A percentile compares a stretch with the other conserved stretches of the same genome.
These are phyloP conservation scores for Henckelia pumila DNA, from an alignment of 257 asterid species.

Conservation along the genomic window DNA sequence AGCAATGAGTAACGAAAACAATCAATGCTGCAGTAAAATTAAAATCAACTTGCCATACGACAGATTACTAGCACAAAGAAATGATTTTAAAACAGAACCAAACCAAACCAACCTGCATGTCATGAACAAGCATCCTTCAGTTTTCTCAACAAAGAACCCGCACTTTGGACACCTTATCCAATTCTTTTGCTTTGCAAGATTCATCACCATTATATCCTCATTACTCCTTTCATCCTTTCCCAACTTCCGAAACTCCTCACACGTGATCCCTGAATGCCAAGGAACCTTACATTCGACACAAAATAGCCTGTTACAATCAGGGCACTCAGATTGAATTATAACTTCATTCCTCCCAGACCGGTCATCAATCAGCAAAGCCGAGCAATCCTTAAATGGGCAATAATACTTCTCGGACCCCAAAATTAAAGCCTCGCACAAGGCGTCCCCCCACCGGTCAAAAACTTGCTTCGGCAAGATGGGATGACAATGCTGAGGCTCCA, in stretches of 20 bases:
- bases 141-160: slow-evolving; percentile 47
- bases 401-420: slow-evolving; percentile 48
- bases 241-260: slow-evolving; percentile 46
- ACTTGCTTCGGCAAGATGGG: slow-evolving; percentile 52
- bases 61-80: neutral
- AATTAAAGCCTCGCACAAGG: slow-evolving; percentile 55
- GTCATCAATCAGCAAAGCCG: slow-evolving; percentile 51
- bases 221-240: slow-evolving; percentile 39
- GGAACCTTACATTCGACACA: slow-evolving; percentile 56
- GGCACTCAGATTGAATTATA: slow-evolving; percentile 45
- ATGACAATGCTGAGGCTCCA: slow-evolving; percentile 61
- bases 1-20: too few relatives aligned
- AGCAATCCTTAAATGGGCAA: slow-evolving; percentile 67
- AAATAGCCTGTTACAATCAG: slow-evolving; percentile 52
- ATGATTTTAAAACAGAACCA: neutral
- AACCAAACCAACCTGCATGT: slow-evolving; percentile 54
- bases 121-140: slow-evolving; percentile 57
- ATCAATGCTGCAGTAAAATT: too few relatives aligned
- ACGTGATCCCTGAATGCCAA: slow-evolving; percentile 51
- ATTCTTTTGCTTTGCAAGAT: slow-evolving; percentile 34
- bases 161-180: slow-evolving; percentile 70
- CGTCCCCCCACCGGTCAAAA: slow-evolving; percentile 79
- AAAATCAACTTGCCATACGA: neutral
- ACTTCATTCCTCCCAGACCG: neutral
- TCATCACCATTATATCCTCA: slow-evolving; percentile 48